phyloP scores from a whole-genome alignment of 139 green algal genomes.

The Picocystis salinarum region DNA sequence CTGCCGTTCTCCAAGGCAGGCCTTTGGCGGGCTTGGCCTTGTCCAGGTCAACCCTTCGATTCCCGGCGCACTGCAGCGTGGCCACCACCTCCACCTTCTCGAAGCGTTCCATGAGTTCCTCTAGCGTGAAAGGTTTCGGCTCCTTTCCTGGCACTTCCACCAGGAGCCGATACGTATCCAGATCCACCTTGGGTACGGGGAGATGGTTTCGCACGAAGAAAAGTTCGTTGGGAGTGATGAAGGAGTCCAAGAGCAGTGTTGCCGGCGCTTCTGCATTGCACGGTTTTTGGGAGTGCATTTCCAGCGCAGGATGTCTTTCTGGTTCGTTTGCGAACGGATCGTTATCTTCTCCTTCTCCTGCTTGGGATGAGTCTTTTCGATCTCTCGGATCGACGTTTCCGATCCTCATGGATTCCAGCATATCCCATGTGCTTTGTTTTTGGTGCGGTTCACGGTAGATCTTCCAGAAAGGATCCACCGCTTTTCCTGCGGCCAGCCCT shows the following conservation, averaged over 20 bases:
- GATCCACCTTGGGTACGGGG: constrained; percentile 37
- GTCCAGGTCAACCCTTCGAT: constrained; percentile 54
- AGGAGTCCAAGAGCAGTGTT: constrained; percentile 25
- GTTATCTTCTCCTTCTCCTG: constrained; percentile 9
- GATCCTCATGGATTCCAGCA: constrained; percentile 59
- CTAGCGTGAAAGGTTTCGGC: no score
- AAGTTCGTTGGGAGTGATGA: constrained; percentile 52
- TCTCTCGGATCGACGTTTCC: constrained; percentile 30
- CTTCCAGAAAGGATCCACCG: constrained; percentile 71
- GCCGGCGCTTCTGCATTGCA: constrained; percentile 64
- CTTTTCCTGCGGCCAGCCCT: constrained; percentile 59
- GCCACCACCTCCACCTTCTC: constrained; percentile 44
- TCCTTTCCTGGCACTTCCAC: no score
- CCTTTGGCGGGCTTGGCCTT: constrained; percentile 15
- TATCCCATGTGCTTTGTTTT: constrained; percentile 10
- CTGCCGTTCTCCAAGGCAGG: neutral
- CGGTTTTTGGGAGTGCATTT: constrained; percentile 36
- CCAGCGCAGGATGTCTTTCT: constrained; percentile 32
- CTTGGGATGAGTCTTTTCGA: neutral
- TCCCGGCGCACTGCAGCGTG: constrained; percentile 67
- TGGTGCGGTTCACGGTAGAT: constrained; percentile 10
- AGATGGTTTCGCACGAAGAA: constrained; percentile 77
- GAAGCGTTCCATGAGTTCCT: constrained; percentile 49
- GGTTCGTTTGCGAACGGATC: constrained; percentile 64
- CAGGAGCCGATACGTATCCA: neutral